Conservation (phyloP, 116 monocot species). For the Papilionanthe hybrid region DNA sequence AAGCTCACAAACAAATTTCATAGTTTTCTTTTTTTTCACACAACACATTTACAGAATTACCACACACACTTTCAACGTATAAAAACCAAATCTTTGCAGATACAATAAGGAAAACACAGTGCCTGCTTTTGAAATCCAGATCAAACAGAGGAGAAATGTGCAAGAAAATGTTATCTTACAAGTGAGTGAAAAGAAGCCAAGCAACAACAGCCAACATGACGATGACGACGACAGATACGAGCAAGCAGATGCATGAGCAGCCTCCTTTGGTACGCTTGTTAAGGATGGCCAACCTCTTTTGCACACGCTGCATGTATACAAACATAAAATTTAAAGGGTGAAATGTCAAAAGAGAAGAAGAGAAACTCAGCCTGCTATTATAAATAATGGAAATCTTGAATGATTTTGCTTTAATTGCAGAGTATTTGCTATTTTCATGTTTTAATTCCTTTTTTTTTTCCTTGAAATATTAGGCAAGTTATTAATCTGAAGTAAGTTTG, state of each 20-base stretch:
- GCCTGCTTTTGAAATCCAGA: too few relatives aligned
- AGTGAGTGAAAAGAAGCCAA: slow-evolving; percentile 68
- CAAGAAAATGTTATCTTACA: slow-evolving; percentile 18
- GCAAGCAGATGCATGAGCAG: slow-evolving; percentile 54
- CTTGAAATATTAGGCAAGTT: too few relatives aligned
- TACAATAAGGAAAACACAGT: not conserved
- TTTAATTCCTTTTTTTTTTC: too few relatives aligned
- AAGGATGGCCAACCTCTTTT: slow-evolving; percentile 74
- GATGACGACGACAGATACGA: slow-evolving; percentile 53
- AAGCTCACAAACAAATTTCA: not conserved
- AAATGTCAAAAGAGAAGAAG: not conserved
- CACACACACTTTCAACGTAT: not conserved
- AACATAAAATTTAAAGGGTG: not conserved
- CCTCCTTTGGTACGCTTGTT: slow-evolving; percentile 65
- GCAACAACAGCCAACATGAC: slow-evolving; percentile 51
- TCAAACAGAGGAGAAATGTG: not conserved
- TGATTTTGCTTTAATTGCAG: too few relatives aligned
- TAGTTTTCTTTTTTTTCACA: not conserved
- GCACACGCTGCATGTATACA: slow-evolving; percentile 59
- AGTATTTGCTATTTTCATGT: too few relatives aligned
- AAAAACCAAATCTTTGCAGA: not conserved
- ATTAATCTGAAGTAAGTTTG: too few relatives aligned
- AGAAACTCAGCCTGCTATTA: not conserved
- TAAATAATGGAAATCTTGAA: not conserved
- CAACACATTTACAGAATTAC: not conserved